Evolutionary conservation across 140 eudicot genomes (phyloP).

Genomic region (Senecio squalidus): DNA sequence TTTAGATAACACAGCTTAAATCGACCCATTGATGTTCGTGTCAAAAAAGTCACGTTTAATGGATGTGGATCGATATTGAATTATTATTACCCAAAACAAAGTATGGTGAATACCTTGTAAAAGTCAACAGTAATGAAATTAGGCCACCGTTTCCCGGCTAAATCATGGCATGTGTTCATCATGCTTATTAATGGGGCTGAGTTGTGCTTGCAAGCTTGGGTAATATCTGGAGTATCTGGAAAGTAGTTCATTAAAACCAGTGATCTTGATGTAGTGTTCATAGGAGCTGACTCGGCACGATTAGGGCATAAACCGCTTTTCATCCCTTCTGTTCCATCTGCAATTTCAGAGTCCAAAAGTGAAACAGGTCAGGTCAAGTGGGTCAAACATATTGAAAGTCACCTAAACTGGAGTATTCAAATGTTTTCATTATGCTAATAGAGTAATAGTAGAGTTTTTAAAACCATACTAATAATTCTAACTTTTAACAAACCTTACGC

Average conservation of each 20-base stretch:
- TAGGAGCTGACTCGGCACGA: neutral
- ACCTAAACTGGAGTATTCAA: no score
- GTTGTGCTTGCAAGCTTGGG: constrained; percentile 62
- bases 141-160: constrained; percentile 69
- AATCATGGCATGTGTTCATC: constrained; percentile 53
- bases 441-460: no score
- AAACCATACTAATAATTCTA: no score
- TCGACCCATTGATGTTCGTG: no score
- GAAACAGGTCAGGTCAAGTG: neutral
- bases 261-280: constrained; percentile 55
- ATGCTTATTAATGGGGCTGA: constrained; percentile 58
- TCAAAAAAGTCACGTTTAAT: neutral
- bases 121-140: constrained; percentile 72
- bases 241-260: constrained; percentile 65
- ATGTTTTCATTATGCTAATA: no score
- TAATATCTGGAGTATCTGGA: constrained; percentile 47
- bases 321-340: neutral
- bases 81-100: neutral
- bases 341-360: neutral
- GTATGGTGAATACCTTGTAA: constrained; percentile 12
- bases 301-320: neutral
- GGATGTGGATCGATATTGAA: neutral
- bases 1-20: no score
- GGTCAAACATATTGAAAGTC: neutral
- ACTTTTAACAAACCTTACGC: no score